Percentiles rank a stretch among this genome's conserved stretches.
These are phyloP conservation scores for carrot (Daucus carota) DNA, from an alignment of 129 eudicot species.

Conservation along the genomic window DNA sequence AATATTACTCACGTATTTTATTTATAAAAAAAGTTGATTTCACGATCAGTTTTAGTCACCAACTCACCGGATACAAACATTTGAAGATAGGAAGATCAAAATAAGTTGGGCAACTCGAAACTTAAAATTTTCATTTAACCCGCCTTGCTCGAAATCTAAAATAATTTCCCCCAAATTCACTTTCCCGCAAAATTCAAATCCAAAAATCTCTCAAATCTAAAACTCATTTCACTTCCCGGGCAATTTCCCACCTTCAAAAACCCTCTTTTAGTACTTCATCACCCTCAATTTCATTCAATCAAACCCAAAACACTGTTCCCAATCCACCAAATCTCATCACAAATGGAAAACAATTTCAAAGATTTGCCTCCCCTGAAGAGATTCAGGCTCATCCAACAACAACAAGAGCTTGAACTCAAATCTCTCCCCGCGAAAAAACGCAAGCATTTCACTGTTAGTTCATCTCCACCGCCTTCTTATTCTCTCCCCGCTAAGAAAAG, in stretches of 20 bases:
- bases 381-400: slow-evolving; percentile 44
- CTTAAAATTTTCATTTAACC: background rate
- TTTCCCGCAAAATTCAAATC: background rate
- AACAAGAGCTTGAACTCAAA: slow-evolving; percentile 11
- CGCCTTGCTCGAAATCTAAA: background rate
- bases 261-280: background rate
- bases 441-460: slow-evolving; percentile 22
- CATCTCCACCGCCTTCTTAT: slow-evolving; percentile 27
- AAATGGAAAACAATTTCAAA: slow-evolving; percentile 49
- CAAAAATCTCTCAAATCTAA: background rate
- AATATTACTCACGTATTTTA: no score
- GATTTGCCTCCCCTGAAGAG: slow-evolving; percentile 69
- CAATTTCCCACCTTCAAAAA: background rate
- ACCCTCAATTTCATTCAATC: slow-evolving; percentile 1
- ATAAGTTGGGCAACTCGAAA: background rate
- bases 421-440: slow-evolving; percentile 75
- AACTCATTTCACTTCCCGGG: background rate
- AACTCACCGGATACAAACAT: no score
- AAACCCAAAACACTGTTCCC: background rate
- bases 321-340: background rate
- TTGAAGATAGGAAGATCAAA: no score
- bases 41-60: no score
- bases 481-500: slow-evolving; percentile 81
- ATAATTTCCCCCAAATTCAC: background rate
- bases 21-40: no score